phyloP scores from a whole-genome alignment of 352 stramenopile species.

The Blastocystis sp. region DNA sequence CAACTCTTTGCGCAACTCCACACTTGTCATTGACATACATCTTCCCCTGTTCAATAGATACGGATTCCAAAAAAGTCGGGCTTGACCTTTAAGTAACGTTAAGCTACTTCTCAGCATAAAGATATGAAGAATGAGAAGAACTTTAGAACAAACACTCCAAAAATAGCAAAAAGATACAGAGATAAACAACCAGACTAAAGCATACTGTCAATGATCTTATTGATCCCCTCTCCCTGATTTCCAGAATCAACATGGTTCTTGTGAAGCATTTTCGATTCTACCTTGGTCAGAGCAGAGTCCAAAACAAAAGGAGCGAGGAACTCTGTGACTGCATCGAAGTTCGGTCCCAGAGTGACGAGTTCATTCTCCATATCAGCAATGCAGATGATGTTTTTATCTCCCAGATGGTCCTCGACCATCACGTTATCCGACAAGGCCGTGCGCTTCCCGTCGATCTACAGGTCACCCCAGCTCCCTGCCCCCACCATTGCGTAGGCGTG shows the following conservation, averaged over 20 bases:
- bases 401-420: constrained; percentile 55
- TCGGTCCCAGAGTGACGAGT: constrained; percentile 33
- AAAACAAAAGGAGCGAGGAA: constrained; percentile 41
- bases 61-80: background rate
- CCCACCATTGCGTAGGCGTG: constrained; percentile 28
- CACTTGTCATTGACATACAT: background rate
- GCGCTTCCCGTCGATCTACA: constrained; percentile 40
- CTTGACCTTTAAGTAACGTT: background rate
- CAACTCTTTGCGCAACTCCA: background rate
- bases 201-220: constrained; percentile 51
- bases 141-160: background rate
- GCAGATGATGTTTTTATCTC: constrained; percentile 41
- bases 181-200: constrained; percentile 40
- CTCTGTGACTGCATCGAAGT: background rate
- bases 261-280: constrained; percentile 13
- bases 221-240: constrained; percentile 55
- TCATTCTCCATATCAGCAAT: constrained; percentile 55
- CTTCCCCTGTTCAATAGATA: background rate
- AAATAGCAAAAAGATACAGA: constrained; percentile 4
- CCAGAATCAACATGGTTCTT: constrained; percentile 4
- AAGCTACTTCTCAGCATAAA: background rate
- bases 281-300: background rate
- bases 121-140: background rate
- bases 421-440: constrained; percentile 38
- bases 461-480: background rate